Evolutionary conservation across 192 early-diverging fungal species (phyloP), one percentile per base, ranked within the genome.

Genomic region (Gaertneriomyces sp.): DNA sequence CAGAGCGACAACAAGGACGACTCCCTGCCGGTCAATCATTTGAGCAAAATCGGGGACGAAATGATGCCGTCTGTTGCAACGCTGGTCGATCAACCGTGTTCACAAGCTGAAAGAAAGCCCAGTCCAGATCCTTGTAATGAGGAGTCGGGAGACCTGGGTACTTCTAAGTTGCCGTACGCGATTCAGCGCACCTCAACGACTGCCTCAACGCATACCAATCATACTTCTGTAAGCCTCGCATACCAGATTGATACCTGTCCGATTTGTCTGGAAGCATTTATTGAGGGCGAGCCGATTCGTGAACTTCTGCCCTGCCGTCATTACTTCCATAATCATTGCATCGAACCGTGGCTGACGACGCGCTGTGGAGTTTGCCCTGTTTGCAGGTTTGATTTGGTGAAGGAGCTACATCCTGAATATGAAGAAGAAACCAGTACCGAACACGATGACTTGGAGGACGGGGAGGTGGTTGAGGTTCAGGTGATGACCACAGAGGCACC

Each of bases 171-270:
- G 58, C 14, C 19, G 12, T 42, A 9, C 14, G 40, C 12, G 1
- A n/a, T 20, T 12, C 14, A 11, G 12, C 41, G 16, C 58, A 60
- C 19, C 10, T 42, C 58, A 14, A 11, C 58, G 8, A 1, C 42
- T 14, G 12, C 58, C 47, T 17, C 16, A 12, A 49, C 16, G 1
- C 12, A 49, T 12, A 12, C 47, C 47, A 17, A 49, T 11, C 54
- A 56, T 16, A n/a, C 54, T 17, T 33, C n/a, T 56, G 16, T 25
- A 1, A 10, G 12, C n/a, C 25, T 63, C 10, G 46, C 63, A 38
- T 65, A 65, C 41, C 43, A 20, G 0, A 65, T 58, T 42, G 68
- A 69, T 59, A 69, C 33, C 11, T 69, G 68, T 49, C 59, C 68
- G 2, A 69, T 69, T 14, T 69, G 68, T 41, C 25, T 69, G 2